phyloP scores from a whole-genome alignment of 208 protist species.

The Trypanosoma lewisi region DNA sequence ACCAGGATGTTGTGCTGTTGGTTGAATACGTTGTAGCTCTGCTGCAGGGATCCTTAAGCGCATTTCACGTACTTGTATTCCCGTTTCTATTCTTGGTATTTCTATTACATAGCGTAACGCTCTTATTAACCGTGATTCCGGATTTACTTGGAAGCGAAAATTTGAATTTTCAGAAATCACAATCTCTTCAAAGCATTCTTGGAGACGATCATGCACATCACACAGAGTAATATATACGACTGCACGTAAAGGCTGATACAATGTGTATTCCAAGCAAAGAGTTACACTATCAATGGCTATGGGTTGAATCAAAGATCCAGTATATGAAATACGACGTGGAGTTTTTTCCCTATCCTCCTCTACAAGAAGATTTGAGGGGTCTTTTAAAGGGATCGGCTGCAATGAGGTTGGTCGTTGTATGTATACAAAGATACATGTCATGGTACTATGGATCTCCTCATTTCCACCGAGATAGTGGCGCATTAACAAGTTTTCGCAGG shows the following conservation, averaged over 20 bases:
- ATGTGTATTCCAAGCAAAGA: not conserved
- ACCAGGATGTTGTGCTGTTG: not conserved
- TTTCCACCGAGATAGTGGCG: slow-evolving; percentile 13
- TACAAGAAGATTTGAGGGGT: too few species aligned
- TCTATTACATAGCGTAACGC: not conserved
- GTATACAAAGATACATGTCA: slow-evolving; percentile 49
- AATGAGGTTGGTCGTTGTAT: slow-evolving; percentile 41
- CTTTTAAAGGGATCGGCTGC: not conserved
- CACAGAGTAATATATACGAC: not conserved
- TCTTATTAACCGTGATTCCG: not conserved
- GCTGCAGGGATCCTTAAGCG: not conserved
- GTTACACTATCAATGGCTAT: slow-evolving; percentile 7
- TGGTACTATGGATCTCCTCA: not conserved
- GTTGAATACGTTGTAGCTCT: not conserved
- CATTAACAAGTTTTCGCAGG: not conserved
- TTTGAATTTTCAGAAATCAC: not conserved
- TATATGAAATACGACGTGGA: too few species aligned
- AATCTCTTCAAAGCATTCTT: not conserved
- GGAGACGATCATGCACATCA: not conserved
- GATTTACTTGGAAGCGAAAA: slow-evolving; percentile 1
- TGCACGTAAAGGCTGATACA: not conserved
- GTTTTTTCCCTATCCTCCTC: too few species aligned
- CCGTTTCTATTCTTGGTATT: not conserved
- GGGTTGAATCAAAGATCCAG: not conserved
- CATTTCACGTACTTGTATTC: slow-evolving; percentile 1